These are phyloP conservation scores for Ettlia oleoabundans DNA, from an alignment of 139 green algal species.

Conservation along the genomic window DNA sequence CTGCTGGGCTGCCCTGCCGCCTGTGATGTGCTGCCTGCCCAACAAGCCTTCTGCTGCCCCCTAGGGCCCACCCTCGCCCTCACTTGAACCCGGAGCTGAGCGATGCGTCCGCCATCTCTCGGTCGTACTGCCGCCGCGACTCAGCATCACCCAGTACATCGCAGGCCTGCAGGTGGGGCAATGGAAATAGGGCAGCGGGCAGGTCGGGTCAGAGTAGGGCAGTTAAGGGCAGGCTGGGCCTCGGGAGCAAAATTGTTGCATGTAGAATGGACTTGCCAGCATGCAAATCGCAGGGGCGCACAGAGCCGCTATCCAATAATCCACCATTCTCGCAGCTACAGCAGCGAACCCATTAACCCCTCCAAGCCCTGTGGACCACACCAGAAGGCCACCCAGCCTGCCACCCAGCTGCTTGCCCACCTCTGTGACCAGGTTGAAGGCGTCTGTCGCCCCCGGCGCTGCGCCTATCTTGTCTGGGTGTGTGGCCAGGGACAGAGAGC, in stretches of 20 bases:
- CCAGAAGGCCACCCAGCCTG: not conserved
- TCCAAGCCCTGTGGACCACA: too few species aligned
- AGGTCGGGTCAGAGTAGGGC: too few species aligned
- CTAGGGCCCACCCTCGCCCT: not conserved
- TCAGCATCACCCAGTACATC: conserved; percentile 2
- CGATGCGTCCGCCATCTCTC: conserved; percentile 7
- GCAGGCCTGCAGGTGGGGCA: not conserved
- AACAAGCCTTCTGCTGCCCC: too few species aligned
- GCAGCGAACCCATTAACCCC: too few species aligned
- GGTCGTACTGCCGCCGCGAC: conserved; percentile 16
- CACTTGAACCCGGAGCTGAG: conserved; percentile 15
- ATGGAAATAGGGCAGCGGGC: not conserved
- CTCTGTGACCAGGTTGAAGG: conserved; percentile 39
- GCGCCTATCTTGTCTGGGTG: conserved; percentile 45
- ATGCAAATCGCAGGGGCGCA: too few species aligned
- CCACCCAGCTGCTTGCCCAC: not conserved
- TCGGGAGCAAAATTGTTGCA: too few species aligned
- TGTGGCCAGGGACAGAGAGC: conserved; percentile 28
- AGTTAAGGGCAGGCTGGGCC: too few species aligned
- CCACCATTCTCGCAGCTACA: too few species aligned
- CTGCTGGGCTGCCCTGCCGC: not conserved
- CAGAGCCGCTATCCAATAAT: too few species aligned
- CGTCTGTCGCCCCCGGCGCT: conserved; percentile 11
- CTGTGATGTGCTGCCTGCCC: not conserved
- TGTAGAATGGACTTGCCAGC: too few species aligned